Conservation (phyloP, 1,139 yeast genomes). For the Yamadazyma atlantica region DNA sequence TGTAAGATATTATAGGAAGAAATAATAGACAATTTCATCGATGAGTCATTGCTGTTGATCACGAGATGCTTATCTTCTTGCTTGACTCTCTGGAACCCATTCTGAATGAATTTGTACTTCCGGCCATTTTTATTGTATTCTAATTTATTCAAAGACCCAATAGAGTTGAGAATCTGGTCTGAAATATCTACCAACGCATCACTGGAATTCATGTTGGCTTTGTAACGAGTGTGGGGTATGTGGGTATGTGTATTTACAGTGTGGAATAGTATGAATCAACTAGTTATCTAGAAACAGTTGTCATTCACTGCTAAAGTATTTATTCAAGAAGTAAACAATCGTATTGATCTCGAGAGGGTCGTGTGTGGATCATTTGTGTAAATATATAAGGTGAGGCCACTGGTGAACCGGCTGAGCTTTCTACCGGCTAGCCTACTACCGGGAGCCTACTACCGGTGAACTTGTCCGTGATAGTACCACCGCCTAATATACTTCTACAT, state of each 20-base stretch:
- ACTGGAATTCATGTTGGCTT: conserved; percentile 12
- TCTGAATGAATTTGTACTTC: conserved; percentile 50
- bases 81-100: conserved; percentile 48
- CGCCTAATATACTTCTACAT: no score
- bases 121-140: conserved; percentile 53
- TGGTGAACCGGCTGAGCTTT: no score
- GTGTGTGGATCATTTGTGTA: background rate
- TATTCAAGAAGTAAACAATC: background rate
- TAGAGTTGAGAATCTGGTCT: conserved; percentile 25
- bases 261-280: background rate
- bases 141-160: conserved; percentile 33
- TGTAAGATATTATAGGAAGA: conserved; percentile 46
- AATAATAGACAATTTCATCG: conserved; percentile 35
- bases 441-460: background rate
- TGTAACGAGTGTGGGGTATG: background rate
- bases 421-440: background rate
- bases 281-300: conserved; percentile 3
- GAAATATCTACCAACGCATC: conserved; percentile 30
- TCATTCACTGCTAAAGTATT: no score
- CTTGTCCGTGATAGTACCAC: no score
- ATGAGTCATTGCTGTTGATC: conserved; percentile 36
- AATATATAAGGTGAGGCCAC: no score
- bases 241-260: background rate
- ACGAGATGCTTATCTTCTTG: conserved; percentile 53
- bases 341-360: background rate